Evolutionary conservation across 208 protist genomes (phyloP).

Genomic region (Leishmania amazonensis): DNA sequence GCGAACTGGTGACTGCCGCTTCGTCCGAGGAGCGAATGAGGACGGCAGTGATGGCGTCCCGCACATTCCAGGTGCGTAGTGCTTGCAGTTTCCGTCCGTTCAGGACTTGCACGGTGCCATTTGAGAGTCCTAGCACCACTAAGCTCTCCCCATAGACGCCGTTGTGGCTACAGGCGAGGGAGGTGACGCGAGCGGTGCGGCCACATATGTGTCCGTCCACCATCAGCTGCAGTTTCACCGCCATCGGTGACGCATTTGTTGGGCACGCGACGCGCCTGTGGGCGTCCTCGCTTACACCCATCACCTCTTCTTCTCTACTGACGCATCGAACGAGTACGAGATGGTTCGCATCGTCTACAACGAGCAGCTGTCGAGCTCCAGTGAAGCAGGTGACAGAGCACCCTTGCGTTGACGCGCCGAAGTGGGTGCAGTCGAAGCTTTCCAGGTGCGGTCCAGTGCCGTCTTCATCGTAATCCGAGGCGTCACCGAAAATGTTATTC

Average conservation of each 20-base stretch:
- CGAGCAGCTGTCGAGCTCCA: slow-evolving; percentile 8
- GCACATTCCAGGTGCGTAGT: slow-evolving; percentile 21
- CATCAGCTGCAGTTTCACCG: slow-evolving; percentile 27
- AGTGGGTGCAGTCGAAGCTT: slow-evolving; percentile 9
- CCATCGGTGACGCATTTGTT: neutral
- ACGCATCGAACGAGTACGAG: slow-evolving; percentile 21
- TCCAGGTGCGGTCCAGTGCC: neutral
- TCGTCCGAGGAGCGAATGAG: neutral
- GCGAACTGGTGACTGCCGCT: neutral
- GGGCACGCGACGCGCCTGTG: neutral
- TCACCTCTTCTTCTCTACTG: neutral
- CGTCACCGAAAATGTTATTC: neutral
- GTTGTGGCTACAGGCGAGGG: slow-evolving; percentile 44
- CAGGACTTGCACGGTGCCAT: slow-evolving; percentile 62
- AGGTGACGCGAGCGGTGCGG: slow-evolving; percentile 27
- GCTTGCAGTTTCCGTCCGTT: slow-evolving; percentile 50
- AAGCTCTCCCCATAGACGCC: slow-evolving; percentile 41
- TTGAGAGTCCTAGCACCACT: slow-evolving; percentile 57
- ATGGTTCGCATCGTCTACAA: slow-evolving; percentile 32
- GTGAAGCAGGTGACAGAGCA: slow-evolving; percentile 23
- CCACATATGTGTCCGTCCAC: slow-evolving; percentile 69
- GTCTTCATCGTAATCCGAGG: neutral
- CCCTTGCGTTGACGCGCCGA: slow-evolving; percentile 23
- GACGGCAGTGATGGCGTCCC: slow-evolving; percentile 1
- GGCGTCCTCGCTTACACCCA: neutral